Evolutionary conservation across 306 rosid genomes (phyloP).

Genomic region (Luffa acutangula): DNA sequence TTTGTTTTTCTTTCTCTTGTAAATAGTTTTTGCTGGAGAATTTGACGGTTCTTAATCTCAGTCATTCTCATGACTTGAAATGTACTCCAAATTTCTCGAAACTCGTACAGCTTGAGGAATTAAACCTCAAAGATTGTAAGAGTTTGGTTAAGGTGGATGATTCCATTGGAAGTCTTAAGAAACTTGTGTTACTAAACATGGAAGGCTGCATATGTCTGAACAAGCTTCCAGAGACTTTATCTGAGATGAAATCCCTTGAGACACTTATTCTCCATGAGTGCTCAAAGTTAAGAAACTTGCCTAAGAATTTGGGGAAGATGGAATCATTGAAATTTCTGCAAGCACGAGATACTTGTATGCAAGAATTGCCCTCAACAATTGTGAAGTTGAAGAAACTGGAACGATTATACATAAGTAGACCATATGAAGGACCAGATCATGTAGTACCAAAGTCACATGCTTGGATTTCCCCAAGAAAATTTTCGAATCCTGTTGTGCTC

Average conservation of each 20-base stretch:
- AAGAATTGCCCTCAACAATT: slow-evolving; percentile 15
- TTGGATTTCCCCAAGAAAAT: slow-evolving; percentile 16
- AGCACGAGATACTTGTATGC: slow-evolving; percentile 9
- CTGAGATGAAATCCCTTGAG: slow-evolving; percentile 16
- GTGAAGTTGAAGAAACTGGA: slow-evolving; percentile 15
- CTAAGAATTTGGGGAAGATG: too few species aligned
- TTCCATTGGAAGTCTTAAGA: too few species aligned
- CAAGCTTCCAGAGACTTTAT: neutral
- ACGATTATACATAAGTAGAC: slow-evolving; percentile 16
- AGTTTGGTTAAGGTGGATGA: neutral
- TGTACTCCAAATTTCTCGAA: slow-evolving; percentile 20
- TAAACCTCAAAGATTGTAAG: slow-evolving; percentile 12
- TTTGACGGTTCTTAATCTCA: slow-evolving; percentile 22
- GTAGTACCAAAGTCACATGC: neutral
- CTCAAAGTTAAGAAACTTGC: slow-evolving; percentile 5
- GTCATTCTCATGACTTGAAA: slow-evolving; percentile 3
- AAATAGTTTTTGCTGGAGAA: too few species aligned
- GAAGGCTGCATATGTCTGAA: too few species aligned
- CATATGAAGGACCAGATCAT: slow-evolving; percentile 8
- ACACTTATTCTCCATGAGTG: slow-evolving; percentile 29
- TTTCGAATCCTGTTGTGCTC: neutral
- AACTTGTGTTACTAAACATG: too few species aligned
- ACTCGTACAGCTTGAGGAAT: slow-evolving; percentile 20
- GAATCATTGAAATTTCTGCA: too few species aligned
- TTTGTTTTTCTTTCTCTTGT: too few species aligned